These are phyloP conservation scores for cucumber (Cucumis sativus) DNA, from an alignment of 306 rosid species.

Conservation along the genomic window Cucumber_9930_V3 NC_026657.2:9683501-9684000, in stretches of 20 bases:
- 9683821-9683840: background rate
- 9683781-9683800: background rate
- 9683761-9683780: background rate
- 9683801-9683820: background rate
- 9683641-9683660: background rate
- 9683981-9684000: no score
- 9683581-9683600: background rate
- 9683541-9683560: background rate
- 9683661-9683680: background rate
- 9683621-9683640: background rate
- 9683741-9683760: background rate
- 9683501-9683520: background rate
- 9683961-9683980: no score
- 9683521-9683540: background rate
- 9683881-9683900: no score
- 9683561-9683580: background rate
- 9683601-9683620: background rate
- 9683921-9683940: no score
- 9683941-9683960: no score
- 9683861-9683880: background rate
- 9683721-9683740: background rate
- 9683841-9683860: background rate
- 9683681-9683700: background rate
- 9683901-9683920: no score
- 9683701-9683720: background rate